These are phyloP conservation scores for Aspergillus hortae DNA, from an alignment of 2,329 filamentous ascomycete genomes.

Conservation along the genomic window DNA sequence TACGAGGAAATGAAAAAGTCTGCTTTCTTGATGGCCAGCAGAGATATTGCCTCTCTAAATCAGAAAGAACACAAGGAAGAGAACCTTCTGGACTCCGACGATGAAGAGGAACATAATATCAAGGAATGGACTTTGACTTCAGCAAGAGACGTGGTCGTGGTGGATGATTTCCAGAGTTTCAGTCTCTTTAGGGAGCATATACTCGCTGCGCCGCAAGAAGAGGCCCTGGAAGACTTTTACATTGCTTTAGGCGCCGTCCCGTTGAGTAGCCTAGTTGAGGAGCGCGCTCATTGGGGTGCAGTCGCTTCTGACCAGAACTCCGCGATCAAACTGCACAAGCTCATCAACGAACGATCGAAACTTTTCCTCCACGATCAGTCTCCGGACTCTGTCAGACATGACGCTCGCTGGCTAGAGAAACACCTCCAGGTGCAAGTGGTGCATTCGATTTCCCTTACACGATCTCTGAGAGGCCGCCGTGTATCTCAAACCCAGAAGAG, in stretches of 20 bases:
- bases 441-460: constrained; percentile 70
- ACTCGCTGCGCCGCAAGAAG: constrained; percentile 86
- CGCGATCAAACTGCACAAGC: constrained; percentile 69
- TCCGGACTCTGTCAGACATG: constrained; percentile 75
- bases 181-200: constrained; percentile 81
- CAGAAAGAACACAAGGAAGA: constrained; percentile 16
- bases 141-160: constrained; percentile 69
- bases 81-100: constrained; percentile 23
- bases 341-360: constrained; percentile 82
- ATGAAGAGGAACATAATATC: constrained; percentile 62
- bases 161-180: constrained; percentile 87
- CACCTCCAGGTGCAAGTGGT: constrained; percentile 76
- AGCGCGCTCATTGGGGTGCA: constrained; percentile 69
- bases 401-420: constrained; percentile 85
- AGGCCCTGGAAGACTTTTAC: constrained; percentile 81
- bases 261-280: constrained; percentile 73
- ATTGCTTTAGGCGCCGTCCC: constrained; percentile 71
- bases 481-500: constrained; percentile 70
- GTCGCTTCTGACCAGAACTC: constrained; percentile 63
- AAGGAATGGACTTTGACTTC: constrained; percentile 75
- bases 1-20: constrained; percentile 72
- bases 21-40: constrained; percentile 78
- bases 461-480: constrained; percentile 68
- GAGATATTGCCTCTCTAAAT: constrained; percentile 56
- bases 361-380: constrained; percentile 85